phyloP scores from a whole-genome alignment of 176 grass and related monocot genomes.

The Oryza australiensis region DNA sequence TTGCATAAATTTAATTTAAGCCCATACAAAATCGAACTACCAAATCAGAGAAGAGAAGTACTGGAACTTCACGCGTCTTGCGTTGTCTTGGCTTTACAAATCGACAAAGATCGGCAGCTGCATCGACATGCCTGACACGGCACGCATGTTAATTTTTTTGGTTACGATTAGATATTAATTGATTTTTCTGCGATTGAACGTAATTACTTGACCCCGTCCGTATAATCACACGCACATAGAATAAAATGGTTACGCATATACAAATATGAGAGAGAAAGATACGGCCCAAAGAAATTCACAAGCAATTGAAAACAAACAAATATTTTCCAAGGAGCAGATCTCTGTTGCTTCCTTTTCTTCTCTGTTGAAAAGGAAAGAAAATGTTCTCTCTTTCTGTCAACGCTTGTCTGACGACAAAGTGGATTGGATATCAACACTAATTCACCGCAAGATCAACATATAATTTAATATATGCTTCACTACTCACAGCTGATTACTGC shows the following conservation, averaged over 20 bases:
- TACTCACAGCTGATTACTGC: neutral
- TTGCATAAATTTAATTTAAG: neutral
- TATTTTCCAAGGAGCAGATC: neutral
- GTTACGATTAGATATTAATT: neutral
- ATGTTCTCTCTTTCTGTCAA: neutral
- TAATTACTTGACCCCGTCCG: neutral
- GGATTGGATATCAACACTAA: neutral
- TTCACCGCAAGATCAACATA: neutral
- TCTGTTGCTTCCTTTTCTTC: neutral
- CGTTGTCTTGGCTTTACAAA: neutral
- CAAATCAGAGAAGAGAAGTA: neutral
- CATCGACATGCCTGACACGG: neutral
- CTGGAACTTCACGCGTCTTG: no score
- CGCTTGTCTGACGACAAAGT: neutral
- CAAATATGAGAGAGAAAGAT: neutral
- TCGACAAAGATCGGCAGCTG: neutral
- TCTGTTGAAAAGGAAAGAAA: neutral
- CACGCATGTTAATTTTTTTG: neutral
- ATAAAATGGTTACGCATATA: neutral
- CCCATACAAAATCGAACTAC: neutral
- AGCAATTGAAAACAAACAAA: no score
- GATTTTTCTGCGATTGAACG: neutral
- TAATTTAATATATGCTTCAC: neutral
- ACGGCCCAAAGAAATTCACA: no score
- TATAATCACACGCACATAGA: neutral